Evolutionary conservation across 2,329 filamentous ascomycete genomes (phyloP).

Genomic region (Corynespora cassiicola): DNA sequence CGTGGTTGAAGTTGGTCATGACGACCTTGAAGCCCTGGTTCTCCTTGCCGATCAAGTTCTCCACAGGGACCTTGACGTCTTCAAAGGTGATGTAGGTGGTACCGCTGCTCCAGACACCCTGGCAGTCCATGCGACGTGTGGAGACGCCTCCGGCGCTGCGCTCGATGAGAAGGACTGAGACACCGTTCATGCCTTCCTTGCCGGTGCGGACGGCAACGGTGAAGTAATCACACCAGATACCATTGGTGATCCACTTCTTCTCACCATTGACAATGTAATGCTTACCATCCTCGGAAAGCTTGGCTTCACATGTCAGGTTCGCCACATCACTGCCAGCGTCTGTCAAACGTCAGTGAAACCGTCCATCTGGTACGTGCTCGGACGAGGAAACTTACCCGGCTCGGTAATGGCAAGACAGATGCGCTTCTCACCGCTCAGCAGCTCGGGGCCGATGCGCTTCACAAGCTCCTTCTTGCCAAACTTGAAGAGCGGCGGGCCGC

Average conservation of each 20-base stretch:
- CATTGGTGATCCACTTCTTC: slow-evolving; percentile 99
- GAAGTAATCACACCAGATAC: slow-evolving; percentile 96
- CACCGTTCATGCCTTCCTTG: slow-evolving; percentile 87
- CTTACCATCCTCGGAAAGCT: slow-evolving; percentile 93
- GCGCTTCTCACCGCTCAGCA: slow-evolving; percentile 90
- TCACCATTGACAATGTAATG: slow-evolving; percentile 99
- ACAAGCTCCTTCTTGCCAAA: slow-evolving; percentile 86
- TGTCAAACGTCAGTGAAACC: slow-evolving; percentile 39
- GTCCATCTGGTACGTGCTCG: neutral
- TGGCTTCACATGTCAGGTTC: slow-evolving; percentile 93
- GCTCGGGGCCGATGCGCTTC: slow-evolving; percentile 85
- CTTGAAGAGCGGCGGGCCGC: slow-evolving; percentile 88
- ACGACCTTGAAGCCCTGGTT: slow-evolving; percentile 98
- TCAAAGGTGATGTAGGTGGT: slow-evolving; percentile 99
- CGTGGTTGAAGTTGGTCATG: slow-evolving; percentile 99
- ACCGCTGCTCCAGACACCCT: slow-evolving; percentile 93
- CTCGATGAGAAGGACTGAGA: slow-evolving; percentile 92
- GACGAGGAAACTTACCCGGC: slow-evolving; percentile 53
- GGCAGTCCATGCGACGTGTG: slow-evolving; percentile 96
- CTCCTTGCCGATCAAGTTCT: slow-evolving; percentile 96
- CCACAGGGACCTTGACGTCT: slow-evolving; percentile 99
- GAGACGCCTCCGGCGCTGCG: slow-evolving; percentile 82
- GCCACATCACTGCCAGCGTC: slow-evolving; percentile 96
- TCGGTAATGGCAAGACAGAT: slow-evolving; percentile 98
- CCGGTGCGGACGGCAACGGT: slow-evolving; percentile 94